A percentile compares a stretch with the other conserved stretches of the same genome.
These are phyloP conservation scores for Piromyces sp. DNA, from an alignment of 192 early-diverging fungal genomes.

Conservation along the genomic window DNA sequence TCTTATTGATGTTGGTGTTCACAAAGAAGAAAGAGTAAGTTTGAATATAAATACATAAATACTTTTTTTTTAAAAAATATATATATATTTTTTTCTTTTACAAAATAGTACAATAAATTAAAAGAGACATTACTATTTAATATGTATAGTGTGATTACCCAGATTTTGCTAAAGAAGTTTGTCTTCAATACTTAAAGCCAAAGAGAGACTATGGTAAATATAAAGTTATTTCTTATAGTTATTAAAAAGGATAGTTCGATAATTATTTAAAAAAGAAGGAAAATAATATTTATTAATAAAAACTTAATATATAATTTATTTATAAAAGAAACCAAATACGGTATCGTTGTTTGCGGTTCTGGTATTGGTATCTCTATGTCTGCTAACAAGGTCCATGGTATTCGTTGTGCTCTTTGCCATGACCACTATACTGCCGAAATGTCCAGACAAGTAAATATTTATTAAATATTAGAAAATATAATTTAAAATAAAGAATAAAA, in stretches of 20 bases:
- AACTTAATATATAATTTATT: too few species aligned
- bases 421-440: constrained; percentile 14
- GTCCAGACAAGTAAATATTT: constrained; percentile 9
- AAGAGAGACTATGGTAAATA: background rate
- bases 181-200: constrained; percentile 1
- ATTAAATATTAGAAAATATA: background rate
- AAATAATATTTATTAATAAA: too few species aligned
- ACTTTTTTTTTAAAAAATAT: too few species aligned
- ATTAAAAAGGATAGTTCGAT: too few species aligned
- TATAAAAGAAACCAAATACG: background rate
- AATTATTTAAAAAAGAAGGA: too few species aligned
- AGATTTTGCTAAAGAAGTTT: constrained; percentile 9
- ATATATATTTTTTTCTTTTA: too few species aligned
- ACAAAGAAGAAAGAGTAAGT: background rate
- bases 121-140: too few species aligned
- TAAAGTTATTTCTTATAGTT: too few species aligned
- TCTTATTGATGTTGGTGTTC: background rate
- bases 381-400: constrained; percentile 15
- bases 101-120: too few species aligned
- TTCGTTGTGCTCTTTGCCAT: constrained; percentile 14
- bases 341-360: constrained; percentile 13
- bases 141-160: constrained; percentile 13
- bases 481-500: too few species aligned
- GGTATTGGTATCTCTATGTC: constrained; percentile 16
- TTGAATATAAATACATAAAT: too few species aligned